A percentile compares a stretch with the other conserved stretches of the same genome.
phyloP scores from a whole-genome alignment of 2,329 filamentous ascomycete species.

The Blumeriella jaapii region DNA sequence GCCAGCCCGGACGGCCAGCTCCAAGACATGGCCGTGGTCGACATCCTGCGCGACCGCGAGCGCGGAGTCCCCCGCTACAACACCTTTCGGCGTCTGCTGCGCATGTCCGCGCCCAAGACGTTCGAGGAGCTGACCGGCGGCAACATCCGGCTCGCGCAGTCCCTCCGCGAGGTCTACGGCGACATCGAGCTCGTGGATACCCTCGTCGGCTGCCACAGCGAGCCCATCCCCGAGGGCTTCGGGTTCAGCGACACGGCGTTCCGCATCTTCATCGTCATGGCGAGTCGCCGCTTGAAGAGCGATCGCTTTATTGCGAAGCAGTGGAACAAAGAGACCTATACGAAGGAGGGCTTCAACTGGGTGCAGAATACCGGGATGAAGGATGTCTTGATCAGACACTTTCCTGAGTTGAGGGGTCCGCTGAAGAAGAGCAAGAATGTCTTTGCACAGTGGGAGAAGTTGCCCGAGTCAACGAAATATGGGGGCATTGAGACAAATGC shows the following conservation, averaged over 20 bases:
- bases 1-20: slow-evolving; percentile 5
- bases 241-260: slow-evolving; percentile 14
- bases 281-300: slow-evolving; percentile 10
- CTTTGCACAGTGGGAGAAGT: slow-evolving; percentile 10
- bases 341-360: slow-evolving; percentile 11
- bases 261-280: slow-evolving; percentile 13
- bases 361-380: slow-evolving; percentile 11
- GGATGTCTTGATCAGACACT: slow-evolving; percentile 9
- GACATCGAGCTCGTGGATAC: slow-evolving; percentile 12
- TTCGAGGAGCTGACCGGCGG: slow-evolving; percentile 11
- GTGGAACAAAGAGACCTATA: slow-evolving; percentile 11
- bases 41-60: slow-evolving; percentile 12
- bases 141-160: slow-evolving; percentile 4
- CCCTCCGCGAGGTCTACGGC: slow-evolving; percentile 5
- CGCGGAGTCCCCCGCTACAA: slow-evolving; percentile 11
- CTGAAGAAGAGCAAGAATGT: slow-evolving; percentile 10
- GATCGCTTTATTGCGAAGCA: slow-evolving; percentile 11
- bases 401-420: slow-evolving; percentile 7
- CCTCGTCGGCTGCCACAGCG: slow-evolving; percentile 9
- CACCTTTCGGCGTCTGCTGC: slow-evolving; percentile 10
- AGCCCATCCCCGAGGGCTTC: slow-evolving; percentile 12
- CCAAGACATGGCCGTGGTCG: slow-evolving; percentile 8
- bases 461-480: slow-evolving; percentile 4
- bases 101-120: slow-evolving; percentile 8
- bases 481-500: slow-evolving; percentile 11